phyloP scores from a whole-genome alignment of 2,329 filamentous ascomycete genomes.

The Didymosphaeria variabile region DNA sequence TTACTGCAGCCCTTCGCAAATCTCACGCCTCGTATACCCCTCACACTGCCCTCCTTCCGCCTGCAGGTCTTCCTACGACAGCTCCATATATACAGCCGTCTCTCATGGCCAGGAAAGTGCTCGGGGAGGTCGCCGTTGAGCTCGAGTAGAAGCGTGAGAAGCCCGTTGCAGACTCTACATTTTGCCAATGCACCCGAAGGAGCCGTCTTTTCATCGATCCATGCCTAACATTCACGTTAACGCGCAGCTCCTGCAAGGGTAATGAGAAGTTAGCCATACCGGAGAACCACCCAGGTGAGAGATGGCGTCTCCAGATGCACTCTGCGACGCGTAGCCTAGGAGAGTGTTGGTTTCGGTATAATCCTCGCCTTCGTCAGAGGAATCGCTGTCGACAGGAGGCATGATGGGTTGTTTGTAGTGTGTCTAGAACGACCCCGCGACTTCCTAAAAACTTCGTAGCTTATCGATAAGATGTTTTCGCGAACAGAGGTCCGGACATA shows the following conservation, averaged over 20 bases:
- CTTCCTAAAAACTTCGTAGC: not conserved
- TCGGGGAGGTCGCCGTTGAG: conserved; percentile 90
- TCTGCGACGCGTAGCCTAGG: conserved; percentile 85
- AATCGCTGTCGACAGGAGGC: conserved; percentile 87
- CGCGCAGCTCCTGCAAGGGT: not conserved
- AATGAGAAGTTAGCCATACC: conserved; percentile 62
- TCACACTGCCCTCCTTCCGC: conserved; percentile 82
- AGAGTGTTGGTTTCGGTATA: conserved; percentile 87
- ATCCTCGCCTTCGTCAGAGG: conserved; percentile 72
- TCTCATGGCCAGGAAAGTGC: conserved; percentile 84
- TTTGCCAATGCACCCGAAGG: conserved; percentile 80
- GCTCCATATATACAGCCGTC: conserved; percentile 85
- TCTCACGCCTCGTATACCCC: conserved; percentile 75
- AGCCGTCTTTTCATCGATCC: conserved; percentile 76
- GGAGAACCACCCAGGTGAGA: conserved; percentile 89
- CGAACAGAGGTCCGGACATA: too few species aligned
- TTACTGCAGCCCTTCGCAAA: conserved; percentile 52
- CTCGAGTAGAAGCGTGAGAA: conserved; percentile 87
- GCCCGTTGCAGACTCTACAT: conserved; percentile 85
- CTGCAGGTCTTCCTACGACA: conserved; percentile 82
- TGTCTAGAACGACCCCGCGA: not conserved
- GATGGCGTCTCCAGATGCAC: conserved; percentile 80
- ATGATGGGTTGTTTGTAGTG: conserved; percentile 53
- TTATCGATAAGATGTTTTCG: conserved; percentile 18
- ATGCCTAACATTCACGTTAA: conserved; percentile 63